Percentiles rank a stretch among this genome's conserved stretches.
These are phyloP conservation scores for Exserohilum rostratum DNA, from an alignment of 2,329 filamentous ascomycete genomes.

Conservation along the genomic window DNA sequence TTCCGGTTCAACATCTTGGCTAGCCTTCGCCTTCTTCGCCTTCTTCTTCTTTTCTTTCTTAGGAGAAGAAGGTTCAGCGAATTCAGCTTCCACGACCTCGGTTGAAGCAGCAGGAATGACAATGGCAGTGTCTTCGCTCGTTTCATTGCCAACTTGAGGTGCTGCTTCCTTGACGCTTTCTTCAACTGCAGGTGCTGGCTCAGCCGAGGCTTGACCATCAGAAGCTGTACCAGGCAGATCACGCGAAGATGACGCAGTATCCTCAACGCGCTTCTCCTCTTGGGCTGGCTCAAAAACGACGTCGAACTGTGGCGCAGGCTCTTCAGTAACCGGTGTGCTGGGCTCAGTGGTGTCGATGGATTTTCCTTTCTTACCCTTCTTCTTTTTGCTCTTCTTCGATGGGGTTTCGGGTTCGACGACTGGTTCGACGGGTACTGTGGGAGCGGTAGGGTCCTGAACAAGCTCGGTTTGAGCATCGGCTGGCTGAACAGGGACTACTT, in stretches of 20 bases:
- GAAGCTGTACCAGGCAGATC: neutral
- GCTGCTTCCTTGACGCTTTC: neutral
- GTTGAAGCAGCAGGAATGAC: neutral
- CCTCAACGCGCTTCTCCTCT: slow-evolving; percentile 5
- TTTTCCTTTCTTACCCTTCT: slow-evolving; percentile 33
- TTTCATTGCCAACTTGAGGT: neutral
- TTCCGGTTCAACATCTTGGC: slow-evolving; percentile 8
- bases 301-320: slow-evolving; percentile 9
- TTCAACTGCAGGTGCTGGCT: neutral
- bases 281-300: slow-evolving; percentile 3
- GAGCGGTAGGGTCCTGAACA: slow-evolving; percentile 7
- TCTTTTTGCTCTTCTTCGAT: slow-evolving; percentile 33
- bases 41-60: slow-evolving; percentile 31
- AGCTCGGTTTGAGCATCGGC: slow-evolving; percentile 4
- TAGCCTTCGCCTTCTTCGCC: slow-evolving; percentile 21
- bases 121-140: slow-evolving; percentile 2
- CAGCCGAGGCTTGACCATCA: neutral
- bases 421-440: slow-evolving; percentile 3
- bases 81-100: slow-evolving; percentile 8
- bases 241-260: neutral
- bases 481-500: neutral
- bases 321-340: slow-evolving; percentile 12
- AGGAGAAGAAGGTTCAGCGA: slow-evolving; percentile 16
- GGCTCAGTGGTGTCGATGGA: slow-evolving; percentile 15
- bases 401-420: slow-evolving; percentile 9